Base-by-base conservation (phyloP, 805 yeast genomes). In the Kluyveromyces starmeri region DNA sequence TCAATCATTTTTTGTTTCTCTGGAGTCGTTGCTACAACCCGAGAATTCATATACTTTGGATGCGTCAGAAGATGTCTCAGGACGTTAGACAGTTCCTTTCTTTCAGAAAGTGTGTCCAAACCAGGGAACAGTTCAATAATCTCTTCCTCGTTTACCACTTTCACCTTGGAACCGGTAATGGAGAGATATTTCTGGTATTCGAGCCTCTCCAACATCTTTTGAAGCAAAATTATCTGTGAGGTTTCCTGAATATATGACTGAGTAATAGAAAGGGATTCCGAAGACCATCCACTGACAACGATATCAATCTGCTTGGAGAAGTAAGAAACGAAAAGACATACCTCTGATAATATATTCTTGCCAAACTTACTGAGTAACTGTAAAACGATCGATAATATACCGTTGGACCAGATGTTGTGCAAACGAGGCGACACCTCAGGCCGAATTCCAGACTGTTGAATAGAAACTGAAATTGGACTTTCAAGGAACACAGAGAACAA, bases 351-450 rank as follows among this genome's bases (percentile, higher is more conserved):
- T 2, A 80, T 63, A 27, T 73, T 65, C 1, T 68, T 68, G 1
- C 89, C 89, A 39, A 85, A 72, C 32, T 68, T 70, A 18, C 76
- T 66, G 25, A 84, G 50, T 11, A 83, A 56, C 1, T 72, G 62
- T 32, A 83, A 59, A 14, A 81, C 60, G 4, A 83, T 71, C 0
- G 92, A 77, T 20, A 88, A 62, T 12, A 88, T 58, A 1, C 95
- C 95, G 47, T 78, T 75, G n/a, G 75, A 70, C 96, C 96, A 88
- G n/a, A 83, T 62, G 34, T 71, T 68, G 53, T 86, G 89, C 39
- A 82, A 58, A 31, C 71, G 70, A 0, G 83, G 70, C 3, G 72
- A 55, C 1, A 58, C 48, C 24, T 65, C 66, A 2, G 82, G 69
- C 10, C 66, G 61, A 2, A 83, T 57, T 6, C 69, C 69, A 0